phyloP scores from a whole-genome alignment of 1,284 basidiomycete genomes.

The Testicularia cyperi region DNA sequence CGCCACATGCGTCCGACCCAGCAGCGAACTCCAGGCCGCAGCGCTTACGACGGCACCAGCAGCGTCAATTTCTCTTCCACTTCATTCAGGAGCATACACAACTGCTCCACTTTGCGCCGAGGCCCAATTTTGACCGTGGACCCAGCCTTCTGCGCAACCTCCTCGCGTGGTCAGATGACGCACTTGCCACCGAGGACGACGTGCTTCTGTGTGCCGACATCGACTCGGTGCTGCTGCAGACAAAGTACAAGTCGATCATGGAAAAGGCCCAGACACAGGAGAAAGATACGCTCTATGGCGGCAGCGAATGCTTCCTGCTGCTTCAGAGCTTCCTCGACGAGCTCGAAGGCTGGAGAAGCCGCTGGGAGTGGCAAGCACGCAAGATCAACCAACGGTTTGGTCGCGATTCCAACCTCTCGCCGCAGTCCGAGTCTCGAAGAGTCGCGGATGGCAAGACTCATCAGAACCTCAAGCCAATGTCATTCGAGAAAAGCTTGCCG shows the following conservation, averaged over 20 bases:
- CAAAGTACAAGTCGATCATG: slow-evolving; percentile 41
- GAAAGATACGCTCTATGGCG: slow-evolving; percentile 25
- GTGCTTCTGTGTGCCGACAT: slow-evolving; percentile 34
- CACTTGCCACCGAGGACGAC: slow-evolving; percentile 23
- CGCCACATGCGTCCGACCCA: background rate
- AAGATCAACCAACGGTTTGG: slow-evolving; percentile 28
- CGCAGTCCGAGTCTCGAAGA: background rate
- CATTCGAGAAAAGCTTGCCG: slow-evolving; percentile 7
- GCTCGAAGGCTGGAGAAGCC: slow-evolving; percentile 25
- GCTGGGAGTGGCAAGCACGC: slow-evolving; percentile 32
- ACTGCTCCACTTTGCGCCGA: slow-evolving; percentile 33
- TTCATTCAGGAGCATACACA: slow-evolving; percentile 40
- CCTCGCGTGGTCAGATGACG: slow-evolving; percentile 26
- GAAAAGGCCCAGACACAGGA: slow-evolving; percentile 33
- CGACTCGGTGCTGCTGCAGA: slow-evolving; percentile 38
- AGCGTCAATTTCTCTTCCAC: slow-evolving; percentile 38
- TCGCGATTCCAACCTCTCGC: background rate
- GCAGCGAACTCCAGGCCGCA: slow-evolving; percentile 3
- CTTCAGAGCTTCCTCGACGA: slow-evolving; percentile 37
- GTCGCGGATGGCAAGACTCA: background rate
- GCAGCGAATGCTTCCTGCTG: slow-evolving; percentile 32
- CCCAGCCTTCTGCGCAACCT: slow-evolving; percentile 30
- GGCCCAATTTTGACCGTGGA: slow-evolving; percentile 34
- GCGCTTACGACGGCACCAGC: slow-evolving; percentile 17
- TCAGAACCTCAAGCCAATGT: background rate